Conservation (phyloP, 345 rosid species). For the Passiflora organensis region DNA sequence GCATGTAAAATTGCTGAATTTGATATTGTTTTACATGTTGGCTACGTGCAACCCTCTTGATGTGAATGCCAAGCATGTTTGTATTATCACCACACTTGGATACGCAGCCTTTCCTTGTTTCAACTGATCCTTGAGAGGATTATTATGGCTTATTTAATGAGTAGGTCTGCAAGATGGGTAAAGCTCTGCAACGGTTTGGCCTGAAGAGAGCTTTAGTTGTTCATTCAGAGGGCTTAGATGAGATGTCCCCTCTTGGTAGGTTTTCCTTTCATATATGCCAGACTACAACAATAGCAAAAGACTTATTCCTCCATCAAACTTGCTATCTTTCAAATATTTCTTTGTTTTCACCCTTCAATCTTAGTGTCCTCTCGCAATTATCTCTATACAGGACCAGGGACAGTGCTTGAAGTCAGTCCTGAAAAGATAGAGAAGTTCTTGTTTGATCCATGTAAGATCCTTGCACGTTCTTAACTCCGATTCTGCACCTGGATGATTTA, state of each 20-base stretch:
- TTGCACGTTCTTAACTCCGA: background rate
- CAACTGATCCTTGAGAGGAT: slow-evolving; percentile 1
- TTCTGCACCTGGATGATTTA: background rate
- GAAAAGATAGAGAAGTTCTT: slow-evolving; percentile 64
- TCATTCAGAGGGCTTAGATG: slow-evolving; percentile 93
- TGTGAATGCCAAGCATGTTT: no score
- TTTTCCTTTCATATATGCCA: slow-evolving; percentile 2
- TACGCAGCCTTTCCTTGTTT: no score
- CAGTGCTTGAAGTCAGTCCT: slow-evolving; percentile 59
- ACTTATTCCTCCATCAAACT: slow-evolving; percentile 7
- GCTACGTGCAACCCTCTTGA: no score
- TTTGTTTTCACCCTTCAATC: slow-evolving; percentile 1
- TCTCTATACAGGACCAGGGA: slow-evolving; percentile 70
- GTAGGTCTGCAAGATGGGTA: slow-evolving; percentile 90
- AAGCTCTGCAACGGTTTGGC: slow-evolving; percentile 83
- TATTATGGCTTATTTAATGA: slow-evolving; percentile 7
- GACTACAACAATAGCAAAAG: background rate
- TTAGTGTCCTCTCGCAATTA: slow-evolving; percentile 2
- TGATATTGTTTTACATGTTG: no score
- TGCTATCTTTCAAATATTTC: background rate
- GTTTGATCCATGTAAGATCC: slow-evolving; percentile 77
- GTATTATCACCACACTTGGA: no score
- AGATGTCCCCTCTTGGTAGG: slow-evolving; percentile 91
- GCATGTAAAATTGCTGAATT: no score
- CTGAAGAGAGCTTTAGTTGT: slow-evolving; percentile 90